These are phyloP conservation scores for Hanseniaspora vineae DNA, from an alignment of 805 yeast genomes.

Conservation along the genomic window DNA sequence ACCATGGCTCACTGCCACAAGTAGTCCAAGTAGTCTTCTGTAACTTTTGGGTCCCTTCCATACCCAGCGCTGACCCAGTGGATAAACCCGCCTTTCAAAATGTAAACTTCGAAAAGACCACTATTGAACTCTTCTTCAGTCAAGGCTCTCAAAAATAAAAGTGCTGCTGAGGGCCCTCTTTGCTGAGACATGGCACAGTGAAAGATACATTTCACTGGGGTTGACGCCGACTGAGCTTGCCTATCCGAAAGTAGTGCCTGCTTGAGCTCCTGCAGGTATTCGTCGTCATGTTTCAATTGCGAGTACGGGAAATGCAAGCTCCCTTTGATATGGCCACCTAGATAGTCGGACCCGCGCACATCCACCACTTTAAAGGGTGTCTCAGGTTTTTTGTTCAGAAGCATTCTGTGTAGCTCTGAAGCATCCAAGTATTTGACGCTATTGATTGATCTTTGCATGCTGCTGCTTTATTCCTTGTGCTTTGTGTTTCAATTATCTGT, in stretches of 20 bases:
- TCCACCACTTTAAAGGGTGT: slow-evolving; percentile 42
- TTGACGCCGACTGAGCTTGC: slow-evolving; percentile 12
- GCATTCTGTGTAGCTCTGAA: slow-evolving; percentile 9
- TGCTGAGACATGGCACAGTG: slow-evolving; percentile 89
- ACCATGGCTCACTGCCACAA: slow-evolving; percentile 21
- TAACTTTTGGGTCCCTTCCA: slow-evolving; percentile 52
- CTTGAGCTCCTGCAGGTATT: slow-evolving; percentile 38
- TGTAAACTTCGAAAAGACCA: slow-evolving; percentile 41
- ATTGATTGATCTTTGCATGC: slow-evolving; percentile 11
- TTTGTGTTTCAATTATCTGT: too few species aligned
- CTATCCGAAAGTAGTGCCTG: slow-evolving; percentile 28
- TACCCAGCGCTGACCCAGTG: slow-evolving; percentile 61
- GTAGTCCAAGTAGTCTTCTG: slow-evolving; percentile 44
- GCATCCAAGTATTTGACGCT: slow-evolving; percentile 17
- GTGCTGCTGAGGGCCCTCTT: slow-evolving; percentile 80
- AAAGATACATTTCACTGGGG: slow-evolving; percentile 48
- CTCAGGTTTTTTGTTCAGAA: slow-evolving; percentile 2
- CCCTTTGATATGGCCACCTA: slow-evolving; percentile 40
- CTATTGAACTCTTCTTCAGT: slow-evolving; percentile 11
- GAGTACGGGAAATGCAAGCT: slow-evolving; percentile 18
- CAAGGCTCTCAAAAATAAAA: slow-evolving; percentile 34
- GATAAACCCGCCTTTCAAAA: slow-evolving; percentile 74
- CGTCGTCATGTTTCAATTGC: slow-evolving; percentile 34
- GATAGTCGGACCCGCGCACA: slow-evolving; percentile 71
- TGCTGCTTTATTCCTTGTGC: too few species aligned